phyloP scores from a whole-genome alignment of 1,284 basidiomycete species.

The Apiotrichum gracile region DNA sequence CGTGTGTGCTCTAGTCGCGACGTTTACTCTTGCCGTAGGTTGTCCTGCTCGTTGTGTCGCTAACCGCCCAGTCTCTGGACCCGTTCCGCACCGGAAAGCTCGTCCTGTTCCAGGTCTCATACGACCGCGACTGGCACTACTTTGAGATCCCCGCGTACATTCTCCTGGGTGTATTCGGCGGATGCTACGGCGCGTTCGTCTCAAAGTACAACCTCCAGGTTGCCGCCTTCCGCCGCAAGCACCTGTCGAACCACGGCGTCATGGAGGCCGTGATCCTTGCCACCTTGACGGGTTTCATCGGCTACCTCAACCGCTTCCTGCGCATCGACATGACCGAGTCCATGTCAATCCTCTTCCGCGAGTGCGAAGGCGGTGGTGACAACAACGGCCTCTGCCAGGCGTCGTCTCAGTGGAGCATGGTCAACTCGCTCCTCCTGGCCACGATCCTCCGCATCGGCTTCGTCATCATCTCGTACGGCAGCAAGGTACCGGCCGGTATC shows the following conservation, averaged over 20 bases:
- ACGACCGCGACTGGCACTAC: slow-evolving; percentile 97
- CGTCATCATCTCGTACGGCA: slow-evolving; percentile 90
- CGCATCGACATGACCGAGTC: slow-evolving; percentile 98
- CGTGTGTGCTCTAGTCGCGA: slow-evolving; percentile 93
- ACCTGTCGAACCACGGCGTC: slow-evolving; percentile 76
- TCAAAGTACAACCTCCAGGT: slow-evolving; percentile 97
- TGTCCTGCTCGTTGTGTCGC: slow-evolving; percentile 1
- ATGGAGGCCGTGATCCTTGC: slow-evolving; percentile 85
- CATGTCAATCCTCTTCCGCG: slow-evolving; percentile 91
- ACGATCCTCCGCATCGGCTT: slow-evolving; percentile 80
- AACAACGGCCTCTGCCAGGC: slow-evolving; percentile 92
- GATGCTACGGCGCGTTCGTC: slow-evolving; percentile 92
- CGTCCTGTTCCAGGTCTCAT: slow-evolving; percentile 95
- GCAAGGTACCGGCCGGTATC: slow-evolving; percentile 94
- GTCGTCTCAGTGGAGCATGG: slow-evolving; percentile 88
- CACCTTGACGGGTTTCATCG: slow-evolving; percentile 79
- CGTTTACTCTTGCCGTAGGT: slow-evolving; percentile 86
- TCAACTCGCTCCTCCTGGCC: slow-evolving; percentile 84
- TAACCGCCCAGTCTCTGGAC: slow-evolving; percentile 72
- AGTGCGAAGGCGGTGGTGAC: slow-evolving; percentile 92
- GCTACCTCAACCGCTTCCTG: slow-evolving; percentile 91
- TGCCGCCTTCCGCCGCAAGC: slow-evolving; percentile 84
- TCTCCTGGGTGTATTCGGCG: slow-evolving; percentile 91
- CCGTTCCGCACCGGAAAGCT: slow-evolving; percentile 97
- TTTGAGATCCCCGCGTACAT: slow-evolving; percentile 96